phyloP scores from a whole-genome alignment of 1,139 yeast species.

The Eremothecium sinecaudum region DNA sequence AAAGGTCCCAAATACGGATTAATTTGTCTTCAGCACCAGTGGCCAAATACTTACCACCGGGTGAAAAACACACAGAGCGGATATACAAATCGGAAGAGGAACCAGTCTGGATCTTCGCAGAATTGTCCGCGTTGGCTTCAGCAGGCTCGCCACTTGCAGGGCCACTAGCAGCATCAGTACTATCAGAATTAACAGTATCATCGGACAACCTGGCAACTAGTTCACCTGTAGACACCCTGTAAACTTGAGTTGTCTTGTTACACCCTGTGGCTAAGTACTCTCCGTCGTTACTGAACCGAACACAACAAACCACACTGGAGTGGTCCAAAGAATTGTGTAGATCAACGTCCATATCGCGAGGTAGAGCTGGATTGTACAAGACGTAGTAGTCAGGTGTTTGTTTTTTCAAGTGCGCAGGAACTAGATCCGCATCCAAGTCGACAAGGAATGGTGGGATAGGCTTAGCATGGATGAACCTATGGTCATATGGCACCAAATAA shows the following conservation, averaged over 20 bases:
- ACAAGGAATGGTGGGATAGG: constrained; percentile 75
- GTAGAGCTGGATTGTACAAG: constrained; percentile 81
- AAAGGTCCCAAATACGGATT: constrained; percentile 93
- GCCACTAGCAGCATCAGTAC: constrained; percentile 28
- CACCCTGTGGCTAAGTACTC: constrained; percentile 94
- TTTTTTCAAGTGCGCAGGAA: constrained; percentile 71
- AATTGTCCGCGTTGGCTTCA: constrained; percentile 23
- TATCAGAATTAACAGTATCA: constrained; percentile 45
- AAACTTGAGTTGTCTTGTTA: constrained; percentile 91
- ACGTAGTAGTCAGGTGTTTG: constrained; percentile 83
- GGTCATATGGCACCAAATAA: constrained; percentile 34
- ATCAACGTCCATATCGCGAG: constrained; percentile 69
- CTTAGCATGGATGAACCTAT: constrained; percentile 52
- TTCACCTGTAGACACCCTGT: constrained; percentile 86
- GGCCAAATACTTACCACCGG: constrained; percentile 90
- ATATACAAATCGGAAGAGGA: constrained; percentile 67
- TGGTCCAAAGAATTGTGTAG: constrained; percentile 86
- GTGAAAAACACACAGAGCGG: constrained; percentile 92
- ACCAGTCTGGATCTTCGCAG: constrained; percentile 14
- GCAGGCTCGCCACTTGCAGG: constrained; percentile 25
- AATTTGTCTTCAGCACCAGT: constrained; percentile 98
- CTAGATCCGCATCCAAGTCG: constrained; percentile 71
- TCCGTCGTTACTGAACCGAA: constrained; percentile 85
- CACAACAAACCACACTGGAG: constrained; percentile 93
- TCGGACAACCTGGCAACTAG: constrained; percentile 80